phyloP scores from a whole-genome alignment of 2,329 filamentous ascomycete species.

The Periconia sp. region DNA sequence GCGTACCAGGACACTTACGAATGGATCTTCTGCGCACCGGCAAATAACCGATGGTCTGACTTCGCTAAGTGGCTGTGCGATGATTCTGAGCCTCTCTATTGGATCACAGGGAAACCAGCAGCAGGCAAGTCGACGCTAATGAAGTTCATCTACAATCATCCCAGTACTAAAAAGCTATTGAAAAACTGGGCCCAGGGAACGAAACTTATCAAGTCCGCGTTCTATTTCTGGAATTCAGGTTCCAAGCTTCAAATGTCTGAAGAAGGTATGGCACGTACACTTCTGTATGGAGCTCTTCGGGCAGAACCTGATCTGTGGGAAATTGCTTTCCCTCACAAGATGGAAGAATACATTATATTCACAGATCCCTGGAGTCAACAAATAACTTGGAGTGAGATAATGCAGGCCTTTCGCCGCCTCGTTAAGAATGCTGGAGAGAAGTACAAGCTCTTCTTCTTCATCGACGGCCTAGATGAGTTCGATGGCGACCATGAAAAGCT shows the following conservation, averaged over 20 bases:
- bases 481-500: not conserved
- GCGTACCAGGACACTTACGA: constrained; percentile 9
- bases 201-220: not conserved
- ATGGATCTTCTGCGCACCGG: constrained; percentile 5
- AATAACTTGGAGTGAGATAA: not conserved
- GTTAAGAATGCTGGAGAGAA: not conserved
- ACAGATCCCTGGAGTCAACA: not conserved
- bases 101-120: constrained; percentile 50
- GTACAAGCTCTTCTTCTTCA: not conserved
- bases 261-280: not conserved
- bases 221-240: constrained; percentile 11
- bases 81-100: constrained; percentile 11
- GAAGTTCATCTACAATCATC: constrained; percentile 19
- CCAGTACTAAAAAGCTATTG: not conserved
- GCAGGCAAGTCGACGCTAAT: constrained; percentile 54
- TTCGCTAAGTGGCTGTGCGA: constrained; percentile 13
- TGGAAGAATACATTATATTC: not conserved
- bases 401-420: not conserved
- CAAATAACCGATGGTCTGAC: constrained; percentile 2
- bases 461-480: not conserved
- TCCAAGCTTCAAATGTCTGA: not conserved
- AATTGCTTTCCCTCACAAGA: not conserved
- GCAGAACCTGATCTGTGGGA: not conserved
- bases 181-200: not conserved
- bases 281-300: not conserved